These are phyloP conservation scores for Heliocybe sulcata DNA, from an alignment of 1,284 basidiomycete species.

Conservation along the genomic window DNA sequence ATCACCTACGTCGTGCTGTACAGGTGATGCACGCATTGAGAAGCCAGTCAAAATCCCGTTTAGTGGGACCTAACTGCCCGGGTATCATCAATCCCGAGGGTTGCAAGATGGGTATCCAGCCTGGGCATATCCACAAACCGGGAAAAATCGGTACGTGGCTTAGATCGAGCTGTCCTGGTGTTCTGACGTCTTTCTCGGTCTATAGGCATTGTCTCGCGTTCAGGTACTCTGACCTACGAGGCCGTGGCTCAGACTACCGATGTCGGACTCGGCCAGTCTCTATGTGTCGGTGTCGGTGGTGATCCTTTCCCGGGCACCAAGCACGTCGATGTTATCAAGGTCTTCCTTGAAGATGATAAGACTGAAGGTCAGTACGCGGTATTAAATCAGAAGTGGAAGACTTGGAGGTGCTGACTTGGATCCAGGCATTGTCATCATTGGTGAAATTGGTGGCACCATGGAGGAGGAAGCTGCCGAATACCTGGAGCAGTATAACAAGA, in stretches of 20 bases:
- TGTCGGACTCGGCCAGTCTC: slow-evolving; percentile 93
- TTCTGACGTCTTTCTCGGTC: not conserved
- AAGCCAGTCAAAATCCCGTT: slow-evolving; percentile 90
- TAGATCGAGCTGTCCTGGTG: slow-evolving; percentile 7
- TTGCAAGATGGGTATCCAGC: slow-evolving; percentile 99
- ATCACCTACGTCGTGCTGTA: not conserved
- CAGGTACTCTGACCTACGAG: slow-evolving; percentile 92
- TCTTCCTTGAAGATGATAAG: slow-evolving; percentile 90
- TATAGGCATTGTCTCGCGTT: slow-evolving; percentile 92
- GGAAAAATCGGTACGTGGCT: slow-evolving; percentile 77
- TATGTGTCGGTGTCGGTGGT: slow-evolving; percentile 97
- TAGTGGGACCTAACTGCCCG: slow-evolving; percentile 97
- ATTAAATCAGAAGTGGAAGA: not conserved
- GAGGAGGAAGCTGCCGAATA: slow-evolving; percentile 99
- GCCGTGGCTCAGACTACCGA: slow-evolving; percentile 92
- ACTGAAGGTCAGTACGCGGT: slow-evolving; percentile 63
- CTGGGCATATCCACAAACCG: slow-evolving; percentile 94
- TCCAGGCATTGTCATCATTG: slow-evolving; percentile 91
- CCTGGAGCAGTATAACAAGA: slow-evolving; percentile 90
- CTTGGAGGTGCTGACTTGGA: not conserved
- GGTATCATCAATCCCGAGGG: slow-evolving; percentile 96
- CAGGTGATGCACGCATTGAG: slow-evolving; percentile 92
- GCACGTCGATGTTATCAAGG: slow-evolving; percentile 93
- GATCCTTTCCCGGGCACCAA: slow-evolving; percentile 99
- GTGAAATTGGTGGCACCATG: slow-evolving; percentile 99